These are phyloP conservation scores for Hanseniaspora nectarophila DNA, from an alignment of 805 yeast genomes.

Conservation along the genomic window DNA sequence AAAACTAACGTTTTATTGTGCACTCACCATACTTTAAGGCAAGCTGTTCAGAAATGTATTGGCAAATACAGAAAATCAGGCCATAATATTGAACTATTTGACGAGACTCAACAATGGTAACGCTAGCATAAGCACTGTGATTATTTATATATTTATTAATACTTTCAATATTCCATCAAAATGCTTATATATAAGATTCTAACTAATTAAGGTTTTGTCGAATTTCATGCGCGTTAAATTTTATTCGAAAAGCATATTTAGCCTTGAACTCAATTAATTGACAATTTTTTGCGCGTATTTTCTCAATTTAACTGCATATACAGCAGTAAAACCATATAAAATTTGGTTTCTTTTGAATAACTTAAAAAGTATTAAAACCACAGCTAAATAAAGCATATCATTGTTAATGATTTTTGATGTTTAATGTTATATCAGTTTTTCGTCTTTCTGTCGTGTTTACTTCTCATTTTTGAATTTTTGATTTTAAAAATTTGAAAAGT, in stretches of 20 bases:
- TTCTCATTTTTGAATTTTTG: neutral
- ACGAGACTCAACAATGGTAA: conserved; percentile 50
- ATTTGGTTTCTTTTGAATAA: neutral
- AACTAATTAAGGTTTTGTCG: no score
- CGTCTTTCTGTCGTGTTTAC: neutral
- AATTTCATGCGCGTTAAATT: no score
- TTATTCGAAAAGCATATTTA: neutral
- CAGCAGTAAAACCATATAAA: neutral
- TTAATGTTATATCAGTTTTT: neutral
- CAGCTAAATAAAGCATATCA: neutral
- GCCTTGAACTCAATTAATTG: no score
- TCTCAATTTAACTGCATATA: neutral
- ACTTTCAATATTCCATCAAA: no score
- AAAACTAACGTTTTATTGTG: conserved; percentile 42
- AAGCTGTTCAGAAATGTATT: conserved; percentile 37
- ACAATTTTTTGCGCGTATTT: neutral
- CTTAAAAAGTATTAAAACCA: neutral
- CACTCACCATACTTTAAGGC: conserved; percentile 46
- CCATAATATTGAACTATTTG: conserved; percentile 38
- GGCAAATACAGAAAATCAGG: conserved; percentile 25
- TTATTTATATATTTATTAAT: no score
- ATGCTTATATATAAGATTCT: no score
- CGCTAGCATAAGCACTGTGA: neutral
- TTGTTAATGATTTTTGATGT: neutral
- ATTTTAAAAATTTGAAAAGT: neutral